Base-by-base conservation (phyloP, 2,329 filamentous ascomycete genomes). In the Talaromyces sp. region DNA sequence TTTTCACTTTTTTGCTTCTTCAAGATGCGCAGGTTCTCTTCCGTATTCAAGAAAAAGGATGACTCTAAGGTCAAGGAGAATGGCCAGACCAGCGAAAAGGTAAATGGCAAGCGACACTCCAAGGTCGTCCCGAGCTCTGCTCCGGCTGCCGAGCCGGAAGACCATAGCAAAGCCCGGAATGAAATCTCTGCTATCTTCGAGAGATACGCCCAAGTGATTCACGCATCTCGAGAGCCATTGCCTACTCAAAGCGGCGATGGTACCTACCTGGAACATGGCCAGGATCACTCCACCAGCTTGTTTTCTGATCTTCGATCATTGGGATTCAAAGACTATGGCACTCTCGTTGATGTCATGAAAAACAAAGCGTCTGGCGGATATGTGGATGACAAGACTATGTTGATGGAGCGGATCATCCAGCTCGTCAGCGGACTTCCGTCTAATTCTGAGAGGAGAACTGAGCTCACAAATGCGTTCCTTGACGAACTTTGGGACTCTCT, bases 381-480 rank as follows among this genome's bases (percentile, higher is more conserved):
- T 11, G 77, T 86, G 5, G 88, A 94, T 70, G 91, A 94, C 79
- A 90, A 90, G 78, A 90, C 88, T 1, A 90, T 91, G 82, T 80
- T 92, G 52, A 91, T 92, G 87, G 90, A 92, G 75, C 82, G 86
- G 8, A 83, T 89, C 5, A 91, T 92, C 59, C 63, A 88, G 79
- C 81, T 92, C 16, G 88, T 91, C 5, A 83, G 88, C 13, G 84
- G 84, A 37, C 80, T 92, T 39, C 88, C 88, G 0, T 77, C 83
- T 59, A 80, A 84, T 63, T 92, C 89, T 1, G 85, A 84, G 70
- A 82, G 84, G 31, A 83, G 89, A 10, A 80, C 83, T 48, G 78
- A 87, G 60, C 79, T 93, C 57, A 92, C 90, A 9, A 87, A 89
- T 70, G 76, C 78, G 54, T 90, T 93, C 70, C 82, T 93, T 60